Evolutionary conservation across 805 yeast species (phyloP).

Genomic region (Wickerhamomyces chambardii): DNA sequence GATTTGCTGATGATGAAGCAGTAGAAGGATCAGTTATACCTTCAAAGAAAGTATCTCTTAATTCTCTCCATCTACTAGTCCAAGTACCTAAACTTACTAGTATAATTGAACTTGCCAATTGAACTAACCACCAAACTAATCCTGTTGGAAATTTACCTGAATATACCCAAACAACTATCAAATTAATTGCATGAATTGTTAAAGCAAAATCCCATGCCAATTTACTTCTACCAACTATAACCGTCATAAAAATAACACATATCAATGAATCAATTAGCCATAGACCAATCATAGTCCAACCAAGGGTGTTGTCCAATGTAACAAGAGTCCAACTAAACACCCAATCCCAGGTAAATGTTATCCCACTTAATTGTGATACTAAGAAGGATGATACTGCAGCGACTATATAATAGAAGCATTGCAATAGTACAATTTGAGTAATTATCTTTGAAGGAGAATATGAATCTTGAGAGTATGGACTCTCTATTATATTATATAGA

Average conservation of each 20-base stretch:
- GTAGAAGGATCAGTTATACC: slow-evolving; percentile 50
- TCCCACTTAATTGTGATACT: slow-evolving; percentile 63
- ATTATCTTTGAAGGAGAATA: slow-evolving; percentile 51
- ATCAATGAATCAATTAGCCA: slow-evolving; percentile 83
- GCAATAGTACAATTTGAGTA: slow-evolving; percentile 71
- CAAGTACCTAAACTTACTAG: slow-evolving; percentile 81
- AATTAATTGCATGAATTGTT: slow-evolving; percentile 80
- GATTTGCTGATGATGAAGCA: neutral
- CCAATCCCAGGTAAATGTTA: slow-evolving; percentile 57
- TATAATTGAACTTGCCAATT: slow-evolving; percentile 53
- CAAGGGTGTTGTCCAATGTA: slow-evolving; percentile 68
- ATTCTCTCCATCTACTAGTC: slow-evolving; percentile 86
- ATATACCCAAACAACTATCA: slow-evolving; percentile 58
- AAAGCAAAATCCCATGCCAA: slow-evolving; percentile 94
- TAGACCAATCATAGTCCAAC: slow-evolving; percentile 59
- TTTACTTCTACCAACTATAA: slow-evolving; percentile 87
- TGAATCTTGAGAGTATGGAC: slow-evolving; percentile 28
- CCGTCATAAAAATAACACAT: slow-evolving; percentile 75
- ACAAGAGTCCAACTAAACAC: slow-evolving; percentile 76
- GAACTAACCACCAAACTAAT: slow-evolving; percentile 80
- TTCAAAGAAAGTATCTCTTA: slow-evolving; percentile 84
- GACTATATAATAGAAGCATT: slow-evolving; percentile 66
- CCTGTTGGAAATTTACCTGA: slow-evolving; percentile 62
- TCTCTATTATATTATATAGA: no score
- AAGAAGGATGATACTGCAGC: slow-evolving; percentile 61